These are phyloP conservation scores for Kalmanozyma brasiliensis DNA, from an alignment of 1,284 basidiomycete genomes.

Conservation along the genomic window DNA sequence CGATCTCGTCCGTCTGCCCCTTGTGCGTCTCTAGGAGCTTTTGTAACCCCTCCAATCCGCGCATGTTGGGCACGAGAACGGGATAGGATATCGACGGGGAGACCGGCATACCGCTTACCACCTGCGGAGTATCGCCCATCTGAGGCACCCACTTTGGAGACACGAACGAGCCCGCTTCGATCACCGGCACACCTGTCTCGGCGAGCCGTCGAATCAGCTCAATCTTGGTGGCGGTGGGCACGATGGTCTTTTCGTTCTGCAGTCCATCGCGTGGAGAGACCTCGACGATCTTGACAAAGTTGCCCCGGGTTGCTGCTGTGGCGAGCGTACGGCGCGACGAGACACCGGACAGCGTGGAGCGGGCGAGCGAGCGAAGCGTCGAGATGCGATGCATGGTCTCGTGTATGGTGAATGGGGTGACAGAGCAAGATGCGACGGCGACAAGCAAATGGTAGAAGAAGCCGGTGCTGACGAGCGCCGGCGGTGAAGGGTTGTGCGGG, in stretches of 20 bases:
- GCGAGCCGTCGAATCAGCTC: conserved; percentile 83
- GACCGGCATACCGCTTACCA: conserved; percentile 74
- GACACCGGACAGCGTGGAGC: background rate
- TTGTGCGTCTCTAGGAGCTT: conserved; percentile 20
- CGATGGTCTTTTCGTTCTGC: conserved; percentile 84
- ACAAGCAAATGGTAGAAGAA: background rate
- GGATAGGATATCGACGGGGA: conserved; percentile 77
- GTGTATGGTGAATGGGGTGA: no score
- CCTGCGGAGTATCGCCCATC: conserved; percentile 64
- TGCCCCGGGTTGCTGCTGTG: conserved; percentile 12
- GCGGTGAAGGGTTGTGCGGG: conserved; percentile 14
- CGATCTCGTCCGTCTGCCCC: conserved; percentile 78
- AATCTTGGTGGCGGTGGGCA: conserved; percentile 80
- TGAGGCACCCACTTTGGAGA: conserved; percentile 80
- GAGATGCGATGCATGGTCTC: no score
- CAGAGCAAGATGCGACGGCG: no score
- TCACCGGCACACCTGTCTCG: conserved; percentile 76
- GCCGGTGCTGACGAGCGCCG: background rate
- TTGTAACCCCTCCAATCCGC: conserved; percentile 70
- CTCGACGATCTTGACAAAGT: conserved; percentile 77
- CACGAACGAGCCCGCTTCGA: conserved; percentile 92
- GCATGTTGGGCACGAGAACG: conserved; percentile 85
- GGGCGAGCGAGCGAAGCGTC: conserved; percentile 20
- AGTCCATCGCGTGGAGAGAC: conserved; percentile 92
- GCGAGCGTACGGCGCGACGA: conserved; percentile 15